These are phyloP conservation scores for Pseudogymnoascus sp. DNA, from an alignment of 2,329 filamentous ascomycete genomes.

Conservation along the genomic window DNA sequence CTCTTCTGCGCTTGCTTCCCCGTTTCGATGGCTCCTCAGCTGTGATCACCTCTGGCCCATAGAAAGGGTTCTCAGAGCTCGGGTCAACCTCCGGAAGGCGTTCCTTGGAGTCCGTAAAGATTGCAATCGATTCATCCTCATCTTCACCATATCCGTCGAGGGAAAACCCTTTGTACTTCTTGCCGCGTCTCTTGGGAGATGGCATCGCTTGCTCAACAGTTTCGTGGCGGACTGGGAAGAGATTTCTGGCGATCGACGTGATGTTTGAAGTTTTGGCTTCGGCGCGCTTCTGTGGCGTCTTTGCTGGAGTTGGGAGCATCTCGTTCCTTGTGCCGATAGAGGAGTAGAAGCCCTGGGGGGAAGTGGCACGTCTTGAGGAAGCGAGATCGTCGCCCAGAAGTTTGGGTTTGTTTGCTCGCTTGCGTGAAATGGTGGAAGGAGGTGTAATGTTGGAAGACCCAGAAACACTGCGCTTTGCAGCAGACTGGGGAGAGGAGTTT, in stretches of 20 bases:
- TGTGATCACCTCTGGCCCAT: constrained; percentile 32
- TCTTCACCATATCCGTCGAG: constrained; percentile 48
- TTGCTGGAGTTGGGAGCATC: constrained; percentile 70
- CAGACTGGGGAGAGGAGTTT: constrained; percentile 21
- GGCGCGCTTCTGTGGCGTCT: constrained; percentile 58
- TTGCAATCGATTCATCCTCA: constrained; percentile 55
- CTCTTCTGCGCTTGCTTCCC: constrained; percentile 45
- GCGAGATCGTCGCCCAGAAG: constrained; percentile 29
- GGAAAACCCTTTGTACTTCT: constrained; percentile 47
- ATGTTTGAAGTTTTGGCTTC: constrained; percentile 43
- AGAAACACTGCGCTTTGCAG: constrained; percentile 18
- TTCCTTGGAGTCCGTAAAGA: constrained; percentile 75
- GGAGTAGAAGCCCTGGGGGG: not conserved
- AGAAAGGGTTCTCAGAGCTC: constrained; percentile 66
- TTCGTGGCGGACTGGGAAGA: constrained; percentile 42
- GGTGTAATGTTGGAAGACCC: constrained; percentile 15
- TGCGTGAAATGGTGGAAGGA: constrained; percentile 23
- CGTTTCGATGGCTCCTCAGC: constrained; percentile 37
- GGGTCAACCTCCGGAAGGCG: constrained; percentile 60
- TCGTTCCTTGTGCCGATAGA: constrained; percentile 26
- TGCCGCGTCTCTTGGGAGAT: constrained; percentile 50
- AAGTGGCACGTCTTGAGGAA: constrained; percentile 14
- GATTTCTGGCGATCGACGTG: constrained; percentile 48
- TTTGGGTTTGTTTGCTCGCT: constrained; percentile 16
- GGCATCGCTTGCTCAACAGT: constrained; percentile 49